Conservation (phyloP, 1,139 yeast species). For the Nakaseomyces bracarensis region DNA sequence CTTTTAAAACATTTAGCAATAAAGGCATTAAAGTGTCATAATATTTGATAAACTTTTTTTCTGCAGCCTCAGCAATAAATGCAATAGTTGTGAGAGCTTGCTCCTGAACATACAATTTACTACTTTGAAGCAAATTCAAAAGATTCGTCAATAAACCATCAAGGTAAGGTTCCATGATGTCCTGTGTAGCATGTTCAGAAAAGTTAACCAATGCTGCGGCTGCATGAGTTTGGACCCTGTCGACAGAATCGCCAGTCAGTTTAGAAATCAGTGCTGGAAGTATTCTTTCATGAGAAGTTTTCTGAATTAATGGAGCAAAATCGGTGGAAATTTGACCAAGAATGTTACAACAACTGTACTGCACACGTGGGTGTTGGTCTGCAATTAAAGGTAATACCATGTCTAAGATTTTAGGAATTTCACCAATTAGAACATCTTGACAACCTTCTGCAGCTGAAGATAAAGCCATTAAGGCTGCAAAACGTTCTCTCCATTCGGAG, state of each 20-base stretch:
- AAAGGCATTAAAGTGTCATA: conserved; percentile 94
- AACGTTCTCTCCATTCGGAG: conserved; percentile 84
- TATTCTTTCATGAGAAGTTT: conserved; percentile 67
- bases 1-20: conserved; percentile 64
- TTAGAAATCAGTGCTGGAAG: conserved; percentile 83
- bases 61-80: conserved; percentile 97
- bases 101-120: conserved; percentile 90
- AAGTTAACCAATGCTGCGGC: conserved; percentile 97
- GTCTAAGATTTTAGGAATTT: conserved; percentile 73
- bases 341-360: conserved; percentile 94
- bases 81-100: conserved; percentile 96
- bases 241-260: conserved; percentile 61
- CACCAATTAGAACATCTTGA: conserved; percentile 74
- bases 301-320: conserved; percentile 82
- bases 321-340: conserved; percentile 98
- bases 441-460: conserved; percentile 98
- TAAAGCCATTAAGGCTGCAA: conserved; percentile 93
- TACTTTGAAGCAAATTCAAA: conserved; percentile 68
- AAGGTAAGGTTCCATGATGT: conserved; percentile 79
- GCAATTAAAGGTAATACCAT: conserved; percentile 73
- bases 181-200: conserved; percentile 84
- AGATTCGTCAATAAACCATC: conserved; percentile 71
- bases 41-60: conserved; percentile 76
- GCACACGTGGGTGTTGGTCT: conserved; percentile 88
- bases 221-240: conserved; percentile 95